Conservation (phyloP, 176 grass and related monocot species). For the Aegilops longissima region DNA sequence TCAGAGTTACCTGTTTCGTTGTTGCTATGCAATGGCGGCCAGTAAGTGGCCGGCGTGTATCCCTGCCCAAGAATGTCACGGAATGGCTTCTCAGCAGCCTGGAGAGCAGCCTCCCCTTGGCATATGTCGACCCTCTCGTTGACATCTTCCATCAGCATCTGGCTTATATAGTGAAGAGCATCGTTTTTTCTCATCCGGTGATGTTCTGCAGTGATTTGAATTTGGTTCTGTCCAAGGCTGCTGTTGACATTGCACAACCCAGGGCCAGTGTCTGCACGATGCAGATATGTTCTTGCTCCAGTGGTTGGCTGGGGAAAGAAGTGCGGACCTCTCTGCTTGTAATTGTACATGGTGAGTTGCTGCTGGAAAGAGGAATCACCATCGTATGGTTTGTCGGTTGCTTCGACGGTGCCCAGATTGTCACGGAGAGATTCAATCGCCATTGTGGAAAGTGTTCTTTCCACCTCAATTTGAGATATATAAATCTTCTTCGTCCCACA, state of each 20-base stretch:
- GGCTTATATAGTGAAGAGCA: constrained; percentile 35
- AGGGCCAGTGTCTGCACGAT: neutral
- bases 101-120: constrained; percentile 33
- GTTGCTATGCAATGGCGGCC: neutral
- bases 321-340: neutral
- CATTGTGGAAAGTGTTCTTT: neutral
- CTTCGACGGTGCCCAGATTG: neutral
- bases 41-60: neutral
- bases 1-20: neutral
- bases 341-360: neutral
- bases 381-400: neutral
- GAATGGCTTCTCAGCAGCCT: constrained; percentile 44
- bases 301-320: neutral
- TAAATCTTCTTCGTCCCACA: neutral
- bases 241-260: neutral
- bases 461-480: neutral
- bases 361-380: too few relatives aligned
- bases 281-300: constrained; percentile 1
- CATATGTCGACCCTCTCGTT: constrained; percentile 17
- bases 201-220: neutral
- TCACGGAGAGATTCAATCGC: neutral
- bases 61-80: constrained; percentile 36
- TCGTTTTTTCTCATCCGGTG: constrained; percentile 15
- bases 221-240: neutral
- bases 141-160: constrained; percentile 42